These are phyloP conservation scores for Termitomyces titanicus DNA, from an alignment of 768 basidiomycete species.

Conservation along the genomic window DNA sequence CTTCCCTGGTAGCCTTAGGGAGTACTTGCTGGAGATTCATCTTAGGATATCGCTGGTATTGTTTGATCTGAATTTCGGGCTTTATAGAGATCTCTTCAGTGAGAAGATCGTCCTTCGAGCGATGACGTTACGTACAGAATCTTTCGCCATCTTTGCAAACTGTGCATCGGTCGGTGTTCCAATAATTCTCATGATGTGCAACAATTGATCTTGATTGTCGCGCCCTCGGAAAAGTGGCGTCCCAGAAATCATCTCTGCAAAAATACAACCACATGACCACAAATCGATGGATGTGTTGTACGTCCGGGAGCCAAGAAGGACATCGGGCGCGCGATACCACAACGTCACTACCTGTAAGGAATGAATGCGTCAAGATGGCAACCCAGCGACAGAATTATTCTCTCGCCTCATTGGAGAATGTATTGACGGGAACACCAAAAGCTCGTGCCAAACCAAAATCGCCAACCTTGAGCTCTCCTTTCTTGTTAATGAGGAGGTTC, in stretches of 20 bases:
- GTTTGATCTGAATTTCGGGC: constrained; percentile 83
- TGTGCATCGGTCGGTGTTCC: constrained; percentile 91
- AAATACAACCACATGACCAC: constrained; percentile 99
- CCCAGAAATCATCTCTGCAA: constrained; percentile 99
- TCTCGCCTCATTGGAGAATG: constrained; percentile 91
- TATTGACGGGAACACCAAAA: constrained; percentile 98
- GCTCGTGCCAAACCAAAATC: constrained; percentile 98
- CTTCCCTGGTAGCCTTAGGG: constrained; percentile 83
- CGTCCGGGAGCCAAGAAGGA: constrained; percentile 92
- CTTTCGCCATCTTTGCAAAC: constrained; percentile 82
- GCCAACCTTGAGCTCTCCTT: constrained; percentile 94
- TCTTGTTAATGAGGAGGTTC: constrained; percentile 95
- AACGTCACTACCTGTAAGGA: constrained; percentile 82
- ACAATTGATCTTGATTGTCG: constrained; percentile 96
- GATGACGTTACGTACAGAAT: constrained; percentile 61
- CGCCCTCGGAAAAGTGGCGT: constrained; percentile 95
- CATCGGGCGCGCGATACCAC: constrained; percentile 99
- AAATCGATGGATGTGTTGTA: constrained; percentile 99
- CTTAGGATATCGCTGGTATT: constrained; percentile 84
- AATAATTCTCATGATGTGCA: constrained; percentile 95
- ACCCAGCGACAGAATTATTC: neutral
- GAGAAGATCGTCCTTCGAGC: neutral
- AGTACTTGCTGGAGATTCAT: constrained; percentile 78
- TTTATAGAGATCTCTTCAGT: constrained; percentile 22
- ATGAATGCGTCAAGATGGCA: neutral